Percentiles rank a stretch among this genome's conserved stretches.
Evolutionary conservation across 1,139 yeast genomes (phyloP).

Genomic region (Citeromyces siamensis): DNA sequence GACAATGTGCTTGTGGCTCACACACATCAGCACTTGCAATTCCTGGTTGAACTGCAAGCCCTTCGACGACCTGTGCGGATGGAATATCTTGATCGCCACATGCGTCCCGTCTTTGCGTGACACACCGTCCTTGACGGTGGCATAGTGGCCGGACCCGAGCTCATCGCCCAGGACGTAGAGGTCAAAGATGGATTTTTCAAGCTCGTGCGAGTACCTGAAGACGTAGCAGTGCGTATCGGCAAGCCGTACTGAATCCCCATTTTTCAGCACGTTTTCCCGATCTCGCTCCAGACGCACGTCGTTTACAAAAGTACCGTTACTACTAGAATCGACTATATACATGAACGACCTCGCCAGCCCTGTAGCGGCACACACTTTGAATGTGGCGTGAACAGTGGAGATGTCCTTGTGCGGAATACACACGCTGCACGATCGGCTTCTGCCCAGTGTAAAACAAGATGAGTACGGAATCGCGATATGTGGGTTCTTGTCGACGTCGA

Average conservation of each 20-base stretch:
- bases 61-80: slow-evolving; percentile 47
- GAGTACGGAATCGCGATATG: slow-evolving; percentile 10
- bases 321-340: slow-evolving; percentile 43
- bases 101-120: slow-evolving; percentile 42
- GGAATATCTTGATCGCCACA: slow-evolving; percentile 69
- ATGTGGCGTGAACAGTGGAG: slow-evolving; percentile 53
- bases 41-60: slow-evolving; percentile 52
- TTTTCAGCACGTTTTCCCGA: slow-evolving; percentile 33
- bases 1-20: slow-evolving; percentile 62
- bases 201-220: slow-evolving; percentile 31
- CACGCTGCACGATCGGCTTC: slow-evolving; percentile 56
- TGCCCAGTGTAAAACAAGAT: slow-evolving; percentile 26
- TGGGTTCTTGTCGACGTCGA: slow-evolving; percentile 11
- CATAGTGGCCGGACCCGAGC: slow-evolving; percentile 70
- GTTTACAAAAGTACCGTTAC: slow-evolving; percentile 60
- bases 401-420: slow-evolving; percentile 44
- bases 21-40: slow-evolving; percentile 48
- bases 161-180: slow-evolving; percentile 48
- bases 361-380: slow-evolving; percentile 25
- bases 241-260: slow-evolving; percentile 54
- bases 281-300: slow-evolving; percentile 39
- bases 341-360: slow-evolving; percentile 28
- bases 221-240: slow-evolving; percentile 50
- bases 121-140: slow-evolving; percentile 60
- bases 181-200: slow-evolving; percentile 36